phyloP scores from a whole-genome alignment of 257 asterid species.

The Solanum gandarillasii region DNA sequence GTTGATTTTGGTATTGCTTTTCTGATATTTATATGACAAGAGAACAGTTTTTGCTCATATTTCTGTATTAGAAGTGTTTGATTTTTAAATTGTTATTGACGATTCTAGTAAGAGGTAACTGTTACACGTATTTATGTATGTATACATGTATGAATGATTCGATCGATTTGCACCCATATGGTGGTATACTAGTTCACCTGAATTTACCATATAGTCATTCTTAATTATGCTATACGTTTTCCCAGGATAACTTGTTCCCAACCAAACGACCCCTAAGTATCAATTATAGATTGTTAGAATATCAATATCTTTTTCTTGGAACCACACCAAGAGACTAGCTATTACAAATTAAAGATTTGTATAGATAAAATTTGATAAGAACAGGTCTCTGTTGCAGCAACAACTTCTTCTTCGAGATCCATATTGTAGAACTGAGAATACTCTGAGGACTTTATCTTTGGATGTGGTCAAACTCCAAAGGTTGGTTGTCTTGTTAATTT shows the following conservation, averaged over 20 bases:
- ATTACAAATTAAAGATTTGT: too few relatives aligned
- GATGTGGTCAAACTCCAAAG: too few relatives aligned
- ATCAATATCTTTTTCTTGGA: too few relatives aligned
- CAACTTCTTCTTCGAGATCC: too few relatives aligned
- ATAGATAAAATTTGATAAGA: too few relatives aligned
- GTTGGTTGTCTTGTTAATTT: too few relatives aligned
- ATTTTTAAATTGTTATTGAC: not conserved
- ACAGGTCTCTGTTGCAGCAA: too few relatives aligned
- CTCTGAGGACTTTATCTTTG: too few relatives aligned
- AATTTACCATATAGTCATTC: not conserved
- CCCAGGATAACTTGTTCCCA: not conserved
- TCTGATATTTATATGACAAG: not conserved
- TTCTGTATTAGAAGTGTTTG: not conserved
- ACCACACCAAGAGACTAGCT: too few relatives aligned
- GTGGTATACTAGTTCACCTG: not conserved
- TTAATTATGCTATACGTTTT: not conserved
- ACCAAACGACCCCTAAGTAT: not conserved
- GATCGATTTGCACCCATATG: not conserved
- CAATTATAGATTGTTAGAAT: not conserved
- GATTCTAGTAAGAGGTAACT: not conserved
- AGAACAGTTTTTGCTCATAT: not conserved
- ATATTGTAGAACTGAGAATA: too few relatives aligned
- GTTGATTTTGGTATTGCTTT: not conserved
- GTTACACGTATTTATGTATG: not conserved
- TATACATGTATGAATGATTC: not conserved